phyloP scores from a whole-genome alignment of 805 yeast genomes.

The Lachancea sp. region DNA sequence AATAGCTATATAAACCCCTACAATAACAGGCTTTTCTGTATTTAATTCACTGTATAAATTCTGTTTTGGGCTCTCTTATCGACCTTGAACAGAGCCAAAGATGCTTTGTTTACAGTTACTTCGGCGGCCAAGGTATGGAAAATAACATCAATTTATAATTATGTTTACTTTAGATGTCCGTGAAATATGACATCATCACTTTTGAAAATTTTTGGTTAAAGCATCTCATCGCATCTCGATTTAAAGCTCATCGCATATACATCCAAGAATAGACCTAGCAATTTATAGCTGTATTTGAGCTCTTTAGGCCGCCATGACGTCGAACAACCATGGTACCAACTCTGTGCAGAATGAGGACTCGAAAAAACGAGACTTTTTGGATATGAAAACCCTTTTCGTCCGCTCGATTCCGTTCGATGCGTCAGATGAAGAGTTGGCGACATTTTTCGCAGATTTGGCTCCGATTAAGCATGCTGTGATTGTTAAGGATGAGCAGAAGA shows the following conservation, averaged over 20 bases:
- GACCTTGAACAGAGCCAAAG: too few relatives aligned
- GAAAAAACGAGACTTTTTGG: slow-evolving; percentile 26
- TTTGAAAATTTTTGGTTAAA: slow-evolving; percentile 5
- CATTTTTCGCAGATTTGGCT: slow-evolving; percentile 82
- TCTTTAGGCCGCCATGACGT: not conserved
- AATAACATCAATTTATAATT: too few relatives aligned
- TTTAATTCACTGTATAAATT: too few relatives aligned
- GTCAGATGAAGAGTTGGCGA: slow-evolving; percentile 73
- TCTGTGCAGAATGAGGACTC: not conserved
- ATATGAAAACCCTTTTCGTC: slow-evolving; percentile 65
- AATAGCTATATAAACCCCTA: too few relatives aligned
- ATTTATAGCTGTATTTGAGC: too few relatives aligned
- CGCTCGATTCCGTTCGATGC: slow-evolving; percentile 78
- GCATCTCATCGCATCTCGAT: slow-evolving; percentile 21
- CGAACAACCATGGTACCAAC: not conserved
- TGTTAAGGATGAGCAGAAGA: slow-evolving; percentile 68
- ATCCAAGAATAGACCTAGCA: not conserved
- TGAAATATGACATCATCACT: not conserved
- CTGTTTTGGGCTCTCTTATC: too few relatives aligned
- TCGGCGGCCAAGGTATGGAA: not conserved
- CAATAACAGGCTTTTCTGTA: too few relatives aligned
- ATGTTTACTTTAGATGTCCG: not conserved
- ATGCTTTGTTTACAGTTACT: not conserved
- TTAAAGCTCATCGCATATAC: slow-evolving; percentile 2
- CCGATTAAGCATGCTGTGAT: slow-evolving; percentile 95